Evolutionary conservation across 2,329 filamentous ascomycete genomes (phyloP).

Genomic region (Sporothrix schenckii): DNA sequence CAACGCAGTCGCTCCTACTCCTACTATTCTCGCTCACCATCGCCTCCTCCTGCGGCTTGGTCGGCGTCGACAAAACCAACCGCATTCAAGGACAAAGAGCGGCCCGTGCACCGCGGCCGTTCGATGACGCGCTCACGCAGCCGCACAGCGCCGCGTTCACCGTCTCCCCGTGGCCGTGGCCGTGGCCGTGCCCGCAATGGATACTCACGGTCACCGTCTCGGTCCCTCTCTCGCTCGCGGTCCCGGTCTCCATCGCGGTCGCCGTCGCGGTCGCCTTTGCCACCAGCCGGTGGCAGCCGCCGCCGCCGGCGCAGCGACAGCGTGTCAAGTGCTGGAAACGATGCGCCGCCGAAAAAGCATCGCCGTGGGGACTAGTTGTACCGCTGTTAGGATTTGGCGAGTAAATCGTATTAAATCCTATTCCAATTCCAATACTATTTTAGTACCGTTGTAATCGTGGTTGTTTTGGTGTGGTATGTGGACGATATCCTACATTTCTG

Average conservation of each 20-base stretch:
- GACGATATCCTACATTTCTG: neutral
- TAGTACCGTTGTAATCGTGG: neutral
- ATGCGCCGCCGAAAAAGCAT: conserved; percentile 38
- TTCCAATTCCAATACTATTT: neutral
- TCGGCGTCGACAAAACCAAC: neutral
- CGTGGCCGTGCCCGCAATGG: neutral
- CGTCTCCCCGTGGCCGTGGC: neutral
- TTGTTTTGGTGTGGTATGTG: neutral
- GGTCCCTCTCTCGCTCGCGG: conserved; percentile 36
- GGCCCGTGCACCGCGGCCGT: neutral
- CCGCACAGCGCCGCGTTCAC: conserved; percentile 4
- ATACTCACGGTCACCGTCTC: conserved; percentile 11
- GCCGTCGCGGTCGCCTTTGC: conserved; percentile 20
- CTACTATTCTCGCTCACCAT: conserved; percentile 11
- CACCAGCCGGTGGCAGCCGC: conserved; percentile 31
- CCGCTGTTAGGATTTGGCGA: too few species aligned
- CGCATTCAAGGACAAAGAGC: neutral
- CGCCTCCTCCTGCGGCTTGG: neutral
- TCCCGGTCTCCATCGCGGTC: conserved; percentile 29
- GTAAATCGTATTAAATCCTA: too few species aligned
- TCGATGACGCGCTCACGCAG: conserved; percentile 19
- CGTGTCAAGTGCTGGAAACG: conserved; percentile 33
- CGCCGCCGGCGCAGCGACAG: conserved; percentile 36
- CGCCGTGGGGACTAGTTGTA: conserved; percentile 31
- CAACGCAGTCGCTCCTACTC: conserved; percentile 21